Evolutionary conservation across 169 alveolate species (phyloP), one percentile per base, ranked within the genome.

Genomic region (Eimeria acervulina): DNA sequence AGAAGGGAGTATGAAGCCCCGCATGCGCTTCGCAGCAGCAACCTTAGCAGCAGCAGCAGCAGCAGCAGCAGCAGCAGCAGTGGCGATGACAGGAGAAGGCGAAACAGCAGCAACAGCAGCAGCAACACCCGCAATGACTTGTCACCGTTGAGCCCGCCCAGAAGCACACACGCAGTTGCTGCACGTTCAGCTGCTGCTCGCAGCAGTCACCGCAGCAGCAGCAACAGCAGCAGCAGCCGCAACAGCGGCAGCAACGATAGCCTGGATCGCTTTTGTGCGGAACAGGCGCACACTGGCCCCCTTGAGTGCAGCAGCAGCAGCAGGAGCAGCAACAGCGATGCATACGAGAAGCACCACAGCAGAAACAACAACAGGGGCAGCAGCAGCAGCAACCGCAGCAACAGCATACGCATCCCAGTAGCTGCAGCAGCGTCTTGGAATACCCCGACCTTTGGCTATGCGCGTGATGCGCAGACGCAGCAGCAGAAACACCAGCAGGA

Each of bases 31-130:
- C 38, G 80, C 80, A 68, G 80, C 80, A 68, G 80, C 80, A 68
- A 23, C 80, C 7, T 5, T 42, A 68, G 87, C 87, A 76, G 87
- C 87, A 33, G 87, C 87, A 76, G 51, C 87, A n/a, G 87, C 87
- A 76, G 28, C 87, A n/a, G 47, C 87, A 38, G 61, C 81, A 70
- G 42, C 81, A 70, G 81, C 81, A 70, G 81, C 81, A 21, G 42
- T 17, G 42, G 51, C 81, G 26, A 19, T n/a, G 26, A 40, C 81
- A 70, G 81, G 26, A 70, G 81, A 28, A 70, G 42, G 26, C 19
- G 42, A 28, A n/a, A n/a, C 51, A 70, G 81, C 36, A 28, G 81
- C 44, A 70, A 40, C 38, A 70, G 81, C 81, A 70, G 81, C 36
- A 70, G 81, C 81, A 70, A 40, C 81, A 70, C 21, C 51, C 7